A percentile compares a stretch with the other conserved stretches of the same genome.
These are phyloP conservation scores for Quercus engelmannii DNA, from an alignment of 306 rosid species.

Conservation along the genomic window DNA sequence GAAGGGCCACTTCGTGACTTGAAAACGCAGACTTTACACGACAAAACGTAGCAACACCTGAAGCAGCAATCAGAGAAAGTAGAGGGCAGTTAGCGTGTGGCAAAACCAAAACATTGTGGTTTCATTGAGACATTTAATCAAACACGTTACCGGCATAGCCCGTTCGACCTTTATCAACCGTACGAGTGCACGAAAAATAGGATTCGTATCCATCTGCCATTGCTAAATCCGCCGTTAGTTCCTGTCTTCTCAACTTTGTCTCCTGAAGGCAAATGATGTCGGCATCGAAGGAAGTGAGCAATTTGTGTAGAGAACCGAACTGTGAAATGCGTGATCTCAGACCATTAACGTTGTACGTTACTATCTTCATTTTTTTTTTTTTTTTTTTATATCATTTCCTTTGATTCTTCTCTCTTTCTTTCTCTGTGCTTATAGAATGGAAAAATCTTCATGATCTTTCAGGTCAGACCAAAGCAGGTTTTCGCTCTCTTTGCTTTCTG, in stretches of 20 bases:
- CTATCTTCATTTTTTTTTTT: slow-evolving; percentile 62
- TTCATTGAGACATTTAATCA: slow-evolving; percentile 22
- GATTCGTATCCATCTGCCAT: slow-evolving; percentile 84
- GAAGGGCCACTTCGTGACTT: slow-evolving; percentile 65
- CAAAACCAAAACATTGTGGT: too few relatives aligned
- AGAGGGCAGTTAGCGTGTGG: background rate
- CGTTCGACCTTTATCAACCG: slow-evolving; percentile 66
- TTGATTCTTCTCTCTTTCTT: too few relatives aligned
- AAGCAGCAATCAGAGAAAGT: slow-evolving; percentile 1
- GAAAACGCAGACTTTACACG: slow-evolving; percentile 82
- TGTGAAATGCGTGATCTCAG: slow-evolving; percentile 76
- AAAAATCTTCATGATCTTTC: too few relatives aligned
- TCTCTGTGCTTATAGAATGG: too few relatives aligned
- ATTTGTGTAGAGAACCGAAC: slow-evolving; percentile 80
- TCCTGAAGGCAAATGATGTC: slow-evolving; percentile 90
- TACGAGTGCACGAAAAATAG: slow-evolving; percentile 78
- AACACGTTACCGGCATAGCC: slow-evolving; percentile 74
- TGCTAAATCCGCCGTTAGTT: slow-evolving; percentile 68
- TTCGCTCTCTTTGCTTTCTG: too few relatives aligned
- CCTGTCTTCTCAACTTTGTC: slow-evolving; percentile 74
- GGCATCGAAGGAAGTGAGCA: slow-evolving; percentile 79
- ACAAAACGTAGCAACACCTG: slow-evolving; percentile 91
- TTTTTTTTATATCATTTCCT: background rate
- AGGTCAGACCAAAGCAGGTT: too few relatives aligned
- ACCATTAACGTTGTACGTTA: slow-evolving; percentile 90